Evolutionary conservation across 2,329 filamentous ascomycete species (phyloP), one percentile per base, ranked within the genome.

Genomic region (Penicillium palitans): DNA sequence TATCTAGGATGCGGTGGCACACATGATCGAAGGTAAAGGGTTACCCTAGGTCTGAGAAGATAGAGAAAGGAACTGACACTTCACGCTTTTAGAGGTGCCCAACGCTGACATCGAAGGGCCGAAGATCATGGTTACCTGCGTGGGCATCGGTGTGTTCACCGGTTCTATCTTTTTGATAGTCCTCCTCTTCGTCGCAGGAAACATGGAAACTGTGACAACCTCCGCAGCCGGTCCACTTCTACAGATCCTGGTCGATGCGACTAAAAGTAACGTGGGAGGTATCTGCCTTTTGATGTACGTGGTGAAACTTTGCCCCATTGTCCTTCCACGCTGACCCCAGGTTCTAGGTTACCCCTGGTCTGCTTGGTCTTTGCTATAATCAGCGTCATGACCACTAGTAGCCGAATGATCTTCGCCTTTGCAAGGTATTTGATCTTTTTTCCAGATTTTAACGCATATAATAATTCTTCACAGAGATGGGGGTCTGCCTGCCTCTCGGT

Each of bases 111-210:
- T 81, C 4, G 80, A 86, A 63, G 86, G 85, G 0, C 87, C 87
- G 2, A 82, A 82, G 59, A 86, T 88, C 57, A 87, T 89, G 85
- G 78, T 88, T 2, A 80, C 80, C 53, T 87, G 84, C 59, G 84
- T 87, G 24, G 76, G 77, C 2, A 88, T 88, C 41, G 86, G 86
- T 3, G 83, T 83, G 24, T 75, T 81, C 6, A 87, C 86, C 0
- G 86, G 86, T 0, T 86, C 85, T 54, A 72, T 87, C 55, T 88
- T 88, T 66, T 72, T 88, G 13, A 79, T 82, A 44, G 82, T 85
- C 33, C 75, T 89, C 0, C 79, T 90, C 0, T 89, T 89, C 55
- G 85, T 87, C 42, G 78, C 86, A 15, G 81, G 81, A 2, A 80
- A 87, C 57, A 78, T 86, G 50, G 74, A 83, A 31, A 70, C 74